These are phyloP conservation scores for Epichloe hybrida DNA, from an alignment of 2,329 filamentous ascomycete genomes.

Conservation along the genomic window DNA sequence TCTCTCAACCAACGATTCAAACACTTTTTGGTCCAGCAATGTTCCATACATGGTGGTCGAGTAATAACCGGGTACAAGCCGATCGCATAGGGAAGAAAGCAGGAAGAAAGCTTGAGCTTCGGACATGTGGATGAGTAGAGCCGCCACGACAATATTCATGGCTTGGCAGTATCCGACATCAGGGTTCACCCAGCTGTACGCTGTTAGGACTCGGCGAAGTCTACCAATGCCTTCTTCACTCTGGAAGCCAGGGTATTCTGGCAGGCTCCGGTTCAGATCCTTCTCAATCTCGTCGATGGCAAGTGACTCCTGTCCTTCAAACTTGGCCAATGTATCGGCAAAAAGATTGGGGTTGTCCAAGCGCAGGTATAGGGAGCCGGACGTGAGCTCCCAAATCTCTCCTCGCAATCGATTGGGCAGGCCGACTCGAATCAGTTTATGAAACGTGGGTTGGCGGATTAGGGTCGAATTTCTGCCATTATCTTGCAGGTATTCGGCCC, in stretches of 20 bases:
- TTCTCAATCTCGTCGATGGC: constrained; percentile 99
- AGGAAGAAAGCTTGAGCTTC: constrained; percentile 93
- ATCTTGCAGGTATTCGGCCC: constrained; percentile 91
- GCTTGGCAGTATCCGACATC: constrained; percentile 98
- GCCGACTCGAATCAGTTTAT: constrained; percentile 92
- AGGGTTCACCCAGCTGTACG: constrained; percentile 93
- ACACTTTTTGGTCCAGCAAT: constrained; percentile 88
- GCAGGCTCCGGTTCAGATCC: constrained; percentile 87
- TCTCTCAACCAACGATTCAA: constrained; percentile 94
- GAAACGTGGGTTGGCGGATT: constrained; percentile 90
- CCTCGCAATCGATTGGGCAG: constrained; percentile 85
- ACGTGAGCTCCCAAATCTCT: constrained; percentile 92
- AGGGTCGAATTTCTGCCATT: constrained; percentile 89
- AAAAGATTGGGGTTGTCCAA: constrained; percentile 78
- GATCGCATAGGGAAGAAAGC: constrained; percentile 80
- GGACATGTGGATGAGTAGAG: constrained; percentile 97
- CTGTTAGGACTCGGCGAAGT: constrained; percentile 78
- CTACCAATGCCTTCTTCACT: constrained; percentile 89
- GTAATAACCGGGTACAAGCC: constrained; percentile 90
- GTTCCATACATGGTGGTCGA: constrained; percentile 99
- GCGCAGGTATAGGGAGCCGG: constrained; percentile 77
- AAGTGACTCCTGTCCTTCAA: constrained; percentile 73
- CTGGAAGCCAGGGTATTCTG: constrained; percentile 95
- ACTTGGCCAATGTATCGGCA: constrained; percentile 70
- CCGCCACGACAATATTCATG: constrained; percentile 98